Base-by-base conservation (phyloP, 2,329 filamentous ascomycete genomes). In the Rutstroemia sydowiana region DNA sequence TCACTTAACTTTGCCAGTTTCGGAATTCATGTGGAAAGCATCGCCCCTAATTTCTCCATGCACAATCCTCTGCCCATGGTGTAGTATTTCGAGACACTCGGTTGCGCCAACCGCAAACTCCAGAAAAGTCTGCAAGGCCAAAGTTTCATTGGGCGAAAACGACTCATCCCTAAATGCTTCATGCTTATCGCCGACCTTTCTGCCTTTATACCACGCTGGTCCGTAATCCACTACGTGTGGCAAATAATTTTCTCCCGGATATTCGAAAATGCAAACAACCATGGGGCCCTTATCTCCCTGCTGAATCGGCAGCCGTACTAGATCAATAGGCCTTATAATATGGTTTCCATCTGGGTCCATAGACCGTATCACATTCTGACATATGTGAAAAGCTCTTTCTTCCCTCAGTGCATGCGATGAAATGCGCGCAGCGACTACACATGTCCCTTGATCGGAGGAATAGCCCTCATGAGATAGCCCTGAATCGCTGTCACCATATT, bases 41-140 rank as follows among this genome's bases (percentile, higher is more conserved):
- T 97, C 92, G 5, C 84, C 87, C 26, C 92, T 80, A 46, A 97
- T 84, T 69, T 97, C 92, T 41, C 92, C 92, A 62, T 96, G 92
- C 1, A 95, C 85, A 52, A 90, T 82, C 55, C 88, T 85, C 53
- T 92, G 81, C 8, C 87, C 84, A 68, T 96, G 90, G 63, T 97
- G 92, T n/a, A 97, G 72, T 43, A 95, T 82, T 68, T 96, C 91
- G 44, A 95, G 71, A 64, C 88, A 95, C 67, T 95, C 82, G 5
- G 87, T 81, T 1, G 91, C 87, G 21, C 91, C 91, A 53, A 95
- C 88, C 28, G 91, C 92, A 65, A 96, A 96, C 63, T 95, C 86
- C 26, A 97, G 76, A 63, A 96, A 96, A 14, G 81, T 75, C 43
- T 85, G 76, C 5, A 96, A 72, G 42, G 84, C 82, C 40, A 93